Evolutionary conservation across 192 early-diverging fungal species (phyloP).

Genomic region (Piromyces finnis): DNA sequence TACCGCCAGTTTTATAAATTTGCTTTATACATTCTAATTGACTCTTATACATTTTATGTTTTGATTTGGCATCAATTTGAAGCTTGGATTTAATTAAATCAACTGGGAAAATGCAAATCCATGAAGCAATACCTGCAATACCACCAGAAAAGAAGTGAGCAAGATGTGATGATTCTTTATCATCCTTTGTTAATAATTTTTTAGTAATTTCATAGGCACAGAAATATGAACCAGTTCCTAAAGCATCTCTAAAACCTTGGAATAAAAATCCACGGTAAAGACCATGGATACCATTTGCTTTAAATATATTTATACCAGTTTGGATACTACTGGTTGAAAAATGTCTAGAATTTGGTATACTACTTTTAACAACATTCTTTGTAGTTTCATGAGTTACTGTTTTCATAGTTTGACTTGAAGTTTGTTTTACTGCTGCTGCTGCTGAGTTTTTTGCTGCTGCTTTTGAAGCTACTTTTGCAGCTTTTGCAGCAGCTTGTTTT

Average conservation of each 20-base stretch:
- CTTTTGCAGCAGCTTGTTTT: constrained; percentile 24
- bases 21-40: constrained; percentile 21
- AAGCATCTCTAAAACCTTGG: not conserved
- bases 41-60: constrained; percentile 16
- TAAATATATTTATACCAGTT: not conserved
- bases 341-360: not conserved
- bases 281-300: not conserved
- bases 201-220: not conserved
- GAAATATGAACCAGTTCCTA: not conserved
- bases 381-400: not conserved
- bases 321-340: not conserved
- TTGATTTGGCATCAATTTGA: constrained; percentile 48
- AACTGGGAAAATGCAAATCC: constrained; percentile 60
- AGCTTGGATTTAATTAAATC: constrained; percentile 58
- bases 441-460: not conserved
- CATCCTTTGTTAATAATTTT: not conserved
- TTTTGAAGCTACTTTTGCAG: constrained; percentile 40
- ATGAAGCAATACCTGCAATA: constrained; percentile 53
- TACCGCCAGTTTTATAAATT: constrained; percentile 30
- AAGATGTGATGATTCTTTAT: constrained; percentile 24
- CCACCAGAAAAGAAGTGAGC: constrained; percentile 62
- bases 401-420: not conserved
- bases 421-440: not conserved
- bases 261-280: not conserved
- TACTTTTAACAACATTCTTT: not conserved